Percentiles rank a stretch among this genome's conserved stretches.
Conservation (phyloP, 2,329 filamentous ascomycete species). For the Botrytis aclada region DNA sequence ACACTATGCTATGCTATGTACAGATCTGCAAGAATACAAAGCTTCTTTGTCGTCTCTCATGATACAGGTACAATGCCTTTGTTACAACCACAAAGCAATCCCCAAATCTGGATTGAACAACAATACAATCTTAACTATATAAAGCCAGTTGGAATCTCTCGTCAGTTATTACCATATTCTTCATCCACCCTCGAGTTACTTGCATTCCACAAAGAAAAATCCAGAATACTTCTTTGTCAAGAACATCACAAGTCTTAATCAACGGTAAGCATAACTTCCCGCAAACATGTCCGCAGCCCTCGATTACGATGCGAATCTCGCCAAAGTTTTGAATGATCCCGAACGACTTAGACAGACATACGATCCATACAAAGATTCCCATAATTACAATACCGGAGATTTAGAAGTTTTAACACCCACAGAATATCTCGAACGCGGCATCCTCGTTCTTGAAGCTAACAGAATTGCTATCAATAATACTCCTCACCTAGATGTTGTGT, state of each 20-base stretch:
- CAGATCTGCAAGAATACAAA: background rate
- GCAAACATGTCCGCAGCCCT: background rate
- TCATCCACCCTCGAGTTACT: background rate
- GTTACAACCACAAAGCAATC: background rate
- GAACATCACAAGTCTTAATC: background rate
- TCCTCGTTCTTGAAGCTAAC: background rate
- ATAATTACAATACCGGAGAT: background rate
- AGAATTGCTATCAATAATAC: background rate
- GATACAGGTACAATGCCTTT: background rate
- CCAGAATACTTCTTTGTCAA: background rate
- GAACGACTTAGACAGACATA: background rate
- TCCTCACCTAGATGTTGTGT: background rate
- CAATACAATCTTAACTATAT: background rate
- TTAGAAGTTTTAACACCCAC: background rate
- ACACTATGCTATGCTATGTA: background rate
- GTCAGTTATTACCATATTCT: background rate
- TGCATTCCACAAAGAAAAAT: background rate
- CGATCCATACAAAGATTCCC: background rate
- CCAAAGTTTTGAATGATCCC: background rate
- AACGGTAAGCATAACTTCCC: background rate
- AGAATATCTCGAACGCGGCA: background rate
- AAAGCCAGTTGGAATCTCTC: background rate
- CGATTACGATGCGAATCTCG: background rate
- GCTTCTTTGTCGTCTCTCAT: background rate
- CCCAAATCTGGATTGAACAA: background rate